Conservation (phyloP, 2,329 filamentous ascomycete species). For the Emmonsiellopsis sp. region DNA sequence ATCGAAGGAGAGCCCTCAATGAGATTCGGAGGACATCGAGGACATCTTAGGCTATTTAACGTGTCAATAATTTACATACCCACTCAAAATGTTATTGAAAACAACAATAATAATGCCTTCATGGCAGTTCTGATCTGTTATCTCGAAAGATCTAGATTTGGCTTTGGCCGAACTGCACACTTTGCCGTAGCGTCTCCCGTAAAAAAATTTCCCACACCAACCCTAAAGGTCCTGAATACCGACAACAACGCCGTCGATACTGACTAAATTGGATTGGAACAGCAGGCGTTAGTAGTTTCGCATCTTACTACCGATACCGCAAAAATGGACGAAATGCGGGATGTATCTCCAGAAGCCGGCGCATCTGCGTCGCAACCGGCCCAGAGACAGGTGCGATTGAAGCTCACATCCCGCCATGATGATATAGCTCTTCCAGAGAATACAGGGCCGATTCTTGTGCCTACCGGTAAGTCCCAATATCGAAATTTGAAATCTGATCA, state of each 20-base stretch:
- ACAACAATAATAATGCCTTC: background rate
- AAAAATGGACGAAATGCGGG: conserved; percentile 14
- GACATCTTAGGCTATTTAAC: conserved; percentile 8
- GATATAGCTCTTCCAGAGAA: conserved; percentile 47
- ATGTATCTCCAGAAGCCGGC: conserved; percentile 9
- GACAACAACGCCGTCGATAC: background rate
- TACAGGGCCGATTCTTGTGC: conserved; percentile 48
- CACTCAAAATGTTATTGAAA: background rate
- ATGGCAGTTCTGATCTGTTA: conserved; percentile 4
- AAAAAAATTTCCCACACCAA: conserved; percentile 28
- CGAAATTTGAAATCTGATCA: background rate
- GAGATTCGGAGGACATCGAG: conserved; percentile 41
- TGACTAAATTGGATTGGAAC: background rate
- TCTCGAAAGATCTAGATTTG: background rate
- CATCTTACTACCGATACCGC: background rate
- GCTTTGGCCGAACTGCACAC: conserved; percentile 18
- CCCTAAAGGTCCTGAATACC: background rate
- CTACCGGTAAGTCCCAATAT: conserved; percentile 39
- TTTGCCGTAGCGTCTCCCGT: conserved; percentile 33
- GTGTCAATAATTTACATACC: background rate
- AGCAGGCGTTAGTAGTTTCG: background rate
- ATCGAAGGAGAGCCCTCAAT: conserved; percentile 48
- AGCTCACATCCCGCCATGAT: conserved; percentile 44
- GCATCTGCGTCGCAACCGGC: conserved; percentile 7
- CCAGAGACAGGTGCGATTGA: conserved; percentile 45